A percentile compares a stretch with the other conserved stretches of the same genome.
Evolutionary conservation across 495 filamentous ascomycete species (phyloP).

Genomic region (Copromyces sp.): DNA sequence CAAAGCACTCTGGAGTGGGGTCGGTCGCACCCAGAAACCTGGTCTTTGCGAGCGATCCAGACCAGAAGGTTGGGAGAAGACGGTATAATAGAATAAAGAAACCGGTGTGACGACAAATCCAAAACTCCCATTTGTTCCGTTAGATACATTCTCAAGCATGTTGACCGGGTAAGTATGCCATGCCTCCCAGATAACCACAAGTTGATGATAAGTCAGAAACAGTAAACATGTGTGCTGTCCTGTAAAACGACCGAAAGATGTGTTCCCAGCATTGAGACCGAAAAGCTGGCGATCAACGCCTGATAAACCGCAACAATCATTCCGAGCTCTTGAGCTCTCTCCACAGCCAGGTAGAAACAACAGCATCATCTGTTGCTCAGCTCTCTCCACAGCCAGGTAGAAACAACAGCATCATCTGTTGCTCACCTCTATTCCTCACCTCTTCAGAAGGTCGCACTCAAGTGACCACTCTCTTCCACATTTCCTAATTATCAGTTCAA

Average conservation of each 20-base stretch:
- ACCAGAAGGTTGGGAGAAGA: not conserved
- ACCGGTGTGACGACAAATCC: not conserved
- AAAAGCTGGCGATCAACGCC: slow-evolving; percentile 3
- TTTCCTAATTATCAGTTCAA: not conserved
- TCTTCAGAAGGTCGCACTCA: not conserved
- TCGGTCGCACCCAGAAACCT: not conserved
- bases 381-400: not conserved
- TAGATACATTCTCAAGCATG: slow-evolving; percentile 9
- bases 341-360: not conserved
- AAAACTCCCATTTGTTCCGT: slow-evolving; percentile 2
- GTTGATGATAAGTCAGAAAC: not conserved
- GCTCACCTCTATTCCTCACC: not conserved
- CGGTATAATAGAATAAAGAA: not conserved
- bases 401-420: not conserved
- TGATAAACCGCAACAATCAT: not conserved
- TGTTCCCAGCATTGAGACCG: not conserved
- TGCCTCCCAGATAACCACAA: not conserved
- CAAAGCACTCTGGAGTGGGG: not conserved
- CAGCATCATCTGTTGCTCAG: not conserved
- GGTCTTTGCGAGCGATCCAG: not conserved
- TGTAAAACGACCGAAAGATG: not conserved
- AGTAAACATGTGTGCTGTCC: not conserved
- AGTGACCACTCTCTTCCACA: not conserved
- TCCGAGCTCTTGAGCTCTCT: not conserved
- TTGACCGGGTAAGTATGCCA: not conserved